These are phyloP conservation scores for Stephania yunnanensis DNA, from an alignment of 164 flowering plant species.

Conservation along the genomic window DNA sequence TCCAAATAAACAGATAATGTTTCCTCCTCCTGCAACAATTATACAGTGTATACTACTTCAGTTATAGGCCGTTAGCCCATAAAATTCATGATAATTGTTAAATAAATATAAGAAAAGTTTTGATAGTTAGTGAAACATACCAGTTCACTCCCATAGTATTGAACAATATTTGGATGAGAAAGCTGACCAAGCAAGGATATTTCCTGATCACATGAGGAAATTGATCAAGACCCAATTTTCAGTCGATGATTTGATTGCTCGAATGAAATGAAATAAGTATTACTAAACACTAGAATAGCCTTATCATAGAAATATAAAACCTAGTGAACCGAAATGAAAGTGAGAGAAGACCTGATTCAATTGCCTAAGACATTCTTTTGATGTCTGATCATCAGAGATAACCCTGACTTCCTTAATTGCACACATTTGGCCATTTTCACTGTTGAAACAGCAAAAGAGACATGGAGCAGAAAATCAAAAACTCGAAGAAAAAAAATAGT, in stretches of 20 bases:
- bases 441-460: conserved; percentile 24
- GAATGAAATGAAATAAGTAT: background rate
- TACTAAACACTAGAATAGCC: background rate
- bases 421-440: conserved; percentile 88
- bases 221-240: background rate
- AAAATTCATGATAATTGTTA: background rate
- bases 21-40: conserved; percentile 44
- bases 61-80: background rate
- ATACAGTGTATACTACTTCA: background rate
- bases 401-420: conserved; percentile 89
- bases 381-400: conserved; percentile 67
- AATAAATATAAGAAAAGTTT: background rate
- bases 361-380: conserved; percentile 81
- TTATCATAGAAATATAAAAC: background rate
- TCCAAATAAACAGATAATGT: conserved; percentile 59
- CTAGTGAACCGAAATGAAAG: background rate
- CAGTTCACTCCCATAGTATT: conserved; percentile 81
- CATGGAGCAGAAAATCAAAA: background rate
- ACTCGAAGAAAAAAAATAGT: no score
- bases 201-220: conserved; percentile 53
- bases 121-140: conserved; percentile 31
- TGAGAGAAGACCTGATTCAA: conserved; percentile 62
- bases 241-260: background rate
- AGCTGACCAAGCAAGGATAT: conserved; percentile 78
- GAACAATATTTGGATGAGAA: conserved; percentile 83